These are phyloP conservation scores for Postia placenta DNA, from an alignment of 768 basidiomycete genomes.

Conservation along the genomic window DNA sequence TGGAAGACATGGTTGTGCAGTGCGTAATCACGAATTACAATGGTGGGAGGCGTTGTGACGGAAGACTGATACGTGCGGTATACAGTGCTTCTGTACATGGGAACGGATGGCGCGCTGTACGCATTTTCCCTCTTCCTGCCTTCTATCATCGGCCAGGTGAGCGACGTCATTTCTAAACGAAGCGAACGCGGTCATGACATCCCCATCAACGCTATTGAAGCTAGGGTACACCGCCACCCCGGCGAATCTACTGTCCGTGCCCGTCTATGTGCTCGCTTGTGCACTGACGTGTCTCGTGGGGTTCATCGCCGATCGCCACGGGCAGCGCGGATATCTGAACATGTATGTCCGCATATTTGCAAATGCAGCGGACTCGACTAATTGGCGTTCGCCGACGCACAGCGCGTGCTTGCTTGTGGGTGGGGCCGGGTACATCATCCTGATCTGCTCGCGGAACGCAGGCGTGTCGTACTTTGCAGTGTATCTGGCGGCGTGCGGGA, in stretches of 20 bases:
- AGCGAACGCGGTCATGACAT: neutral
- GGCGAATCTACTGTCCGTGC: constrained; percentile 74
- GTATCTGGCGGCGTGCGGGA: constrained; percentile 68
- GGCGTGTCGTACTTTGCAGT: constrained; percentile 68
- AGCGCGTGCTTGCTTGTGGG: constrained; percentile 25
- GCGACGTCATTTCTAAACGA: constrained; percentile 12
- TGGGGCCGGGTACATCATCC: constrained; percentile 63
- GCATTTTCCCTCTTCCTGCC: constrained; percentile 77
- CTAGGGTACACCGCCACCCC: constrained; percentile 61
- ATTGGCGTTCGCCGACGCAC: neutral
- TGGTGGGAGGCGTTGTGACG: too few relatives aligned
- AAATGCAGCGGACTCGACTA: neutral
- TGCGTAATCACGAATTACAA: too few relatives aligned
- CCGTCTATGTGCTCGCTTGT: constrained; percentile 68
- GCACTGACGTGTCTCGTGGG: constrained; percentile 60
- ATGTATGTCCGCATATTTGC: constrained; percentile 52
- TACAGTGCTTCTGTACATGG: constrained; percentile 50
- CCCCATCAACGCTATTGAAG: neutral
- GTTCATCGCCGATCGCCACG: constrained; percentile 54
- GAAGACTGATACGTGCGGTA: neutral
- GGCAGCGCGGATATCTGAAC: constrained; percentile 57
- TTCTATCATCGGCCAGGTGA: constrained; percentile 66
- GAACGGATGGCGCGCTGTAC: constrained; percentile 62
- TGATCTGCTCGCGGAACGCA: constrained; percentile 54
- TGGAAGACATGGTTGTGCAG: constrained; percentile 66